These are phyloP conservation scores for Strobilomyces echinocephalus DNA, from an alignment of 768 basidiomycete genomes.

Conservation along the genomic window DNA sequence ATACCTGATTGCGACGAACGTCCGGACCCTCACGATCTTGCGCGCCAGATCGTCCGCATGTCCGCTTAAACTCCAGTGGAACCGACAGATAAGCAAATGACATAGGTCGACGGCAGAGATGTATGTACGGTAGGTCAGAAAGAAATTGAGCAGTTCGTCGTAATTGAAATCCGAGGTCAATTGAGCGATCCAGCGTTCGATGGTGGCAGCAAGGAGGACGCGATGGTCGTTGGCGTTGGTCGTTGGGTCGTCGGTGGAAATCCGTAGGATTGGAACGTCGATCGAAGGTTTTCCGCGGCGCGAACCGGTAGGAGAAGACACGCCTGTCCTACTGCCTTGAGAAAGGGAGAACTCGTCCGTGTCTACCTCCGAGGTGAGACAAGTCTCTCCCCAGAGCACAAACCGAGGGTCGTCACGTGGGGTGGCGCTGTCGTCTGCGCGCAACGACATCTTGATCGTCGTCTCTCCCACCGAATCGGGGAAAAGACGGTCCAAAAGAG, in stretches of 20 bases:
- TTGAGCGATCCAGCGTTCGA: constrained; percentile 91
- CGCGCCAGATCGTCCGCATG: constrained; percentile 60
- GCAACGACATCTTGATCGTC: constrained; percentile 68
- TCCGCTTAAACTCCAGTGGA: constrained; percentile 74
- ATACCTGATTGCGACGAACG: constrained; percentile 84
- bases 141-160: constrained; percentile 84
- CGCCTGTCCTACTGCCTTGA: constrained; percentile 35
- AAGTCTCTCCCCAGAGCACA: constrained; percentile 79
- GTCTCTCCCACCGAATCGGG: constrained; percentile 54
- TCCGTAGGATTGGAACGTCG: constrained; percentile 27
- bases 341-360: constrained; percentile 39
- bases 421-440: constrained; percentile 60
- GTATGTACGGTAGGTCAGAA: constrained; percentile 88
- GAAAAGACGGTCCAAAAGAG: constrained; percentile 62
- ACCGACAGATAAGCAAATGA: constrained; percentile 77
- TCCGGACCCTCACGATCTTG: constrained; percentile 79
- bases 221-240: constrained; percentile 22
- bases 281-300: constrained; percentile 28
- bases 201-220: constrained; percentile 82
- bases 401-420: constrained; percentile 88
- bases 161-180: constrained; percentile 82
- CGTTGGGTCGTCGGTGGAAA: constrained; percentile 26
- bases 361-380: constrained; percentile 27
- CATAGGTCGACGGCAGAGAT: constrained; percentile 75
- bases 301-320: constrained; percentile 38